Conservation (phyloP, 2,329 filamentous ascomycete species). For the Dactylella cylindrospora region DNA sequence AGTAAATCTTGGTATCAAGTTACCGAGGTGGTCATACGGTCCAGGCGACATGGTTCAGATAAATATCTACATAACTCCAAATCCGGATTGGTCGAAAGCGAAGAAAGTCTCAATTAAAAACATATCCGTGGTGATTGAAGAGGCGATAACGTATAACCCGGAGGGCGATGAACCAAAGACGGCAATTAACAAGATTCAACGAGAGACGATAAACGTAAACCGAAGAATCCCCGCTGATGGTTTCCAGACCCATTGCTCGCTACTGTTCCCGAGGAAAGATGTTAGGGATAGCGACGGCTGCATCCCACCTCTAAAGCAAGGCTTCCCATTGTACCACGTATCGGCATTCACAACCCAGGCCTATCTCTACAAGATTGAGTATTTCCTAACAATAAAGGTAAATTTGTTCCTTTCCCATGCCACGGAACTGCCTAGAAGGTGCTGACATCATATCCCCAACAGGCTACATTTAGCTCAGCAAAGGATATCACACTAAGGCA, state of each 20-base stretch:
- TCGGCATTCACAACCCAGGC: conserved; percentile 91
- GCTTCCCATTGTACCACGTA: conserved; percentile 85
- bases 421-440: background rate
- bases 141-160: conserved; percentile 98
- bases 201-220: conserved; percentile 77
- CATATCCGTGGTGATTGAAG: conserved; percentile 89
- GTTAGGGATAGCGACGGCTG: conserved; percentile 83
- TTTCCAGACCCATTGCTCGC: conserved; percentile 86
- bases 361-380: conserved; percentile 96
- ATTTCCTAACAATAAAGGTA: conserved; percentile 70
- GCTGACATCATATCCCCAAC: background rate
- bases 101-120: conserved; percentile 90
- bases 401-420: conserved; percentile 64
- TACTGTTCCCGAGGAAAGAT: conserved; percentile 89
- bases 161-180: conserved; percentile 93
- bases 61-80: conserved; percentile 90
- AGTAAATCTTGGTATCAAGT: conserved; percentile 84
- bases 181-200: conserved; percentile 82
- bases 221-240: conserved; percentile 86
- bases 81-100: conserved; percentile 88
- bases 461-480: conserved; percentile 58
- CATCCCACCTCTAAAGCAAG: conserved; percentile 77
- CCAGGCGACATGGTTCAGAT: conserved; percentile 93
- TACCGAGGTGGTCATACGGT: conserved; percentile 95
- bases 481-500: conserved; percentile 86